Base-by-base conservation (phyloP, 1,139 yeast genomes). In the Kazachstania sp. region DNA sequence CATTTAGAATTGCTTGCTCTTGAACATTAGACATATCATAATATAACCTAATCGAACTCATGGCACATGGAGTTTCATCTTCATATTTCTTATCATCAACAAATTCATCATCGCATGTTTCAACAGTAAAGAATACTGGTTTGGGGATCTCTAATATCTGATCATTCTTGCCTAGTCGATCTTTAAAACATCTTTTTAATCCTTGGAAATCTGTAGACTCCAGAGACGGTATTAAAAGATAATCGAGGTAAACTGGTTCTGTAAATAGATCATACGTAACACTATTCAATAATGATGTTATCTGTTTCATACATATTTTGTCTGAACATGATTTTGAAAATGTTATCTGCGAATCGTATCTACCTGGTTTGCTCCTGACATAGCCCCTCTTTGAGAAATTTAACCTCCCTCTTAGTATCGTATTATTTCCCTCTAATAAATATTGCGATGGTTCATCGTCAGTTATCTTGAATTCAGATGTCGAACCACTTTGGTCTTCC, bases 351-450 rank as follows among this genome's bases (percentile, higher is more conserved):
- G 96, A 83, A 60, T 90, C 97, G 16, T 72, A 64, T 46, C 97
- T 66, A 1, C 97, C 98, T 0, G 97, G 98, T 60, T 90, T 90
- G 0, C 97, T 90, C 51, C 98, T 70, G 0, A 88, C 88, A 3
- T 71, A 64, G 0, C 95, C 95, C 1, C 73, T 64, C 30, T 66
- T 59, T 23, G 68, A 69, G 55, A 78, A 84, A 58, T 79, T 73
- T 39, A 75, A 78, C 41, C 96, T 65, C 0, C 97, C 97, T 53
- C 96, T 64, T 2, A 78, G 45, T 1, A 71, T 54, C 2, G 63
- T 55, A 26, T 44, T 54, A n/a, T 53, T 50, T 0, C 42, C 34
- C 1, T 57, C 55, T 28, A 54, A 65, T 4, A 67, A 62, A 46
- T 60, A 64, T 35, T 63, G 68, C 2, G 34, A 63, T 42, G 57